Conservation (phyloP, 768 basidiomycete species). For the Leccinum boreale region DNA sequence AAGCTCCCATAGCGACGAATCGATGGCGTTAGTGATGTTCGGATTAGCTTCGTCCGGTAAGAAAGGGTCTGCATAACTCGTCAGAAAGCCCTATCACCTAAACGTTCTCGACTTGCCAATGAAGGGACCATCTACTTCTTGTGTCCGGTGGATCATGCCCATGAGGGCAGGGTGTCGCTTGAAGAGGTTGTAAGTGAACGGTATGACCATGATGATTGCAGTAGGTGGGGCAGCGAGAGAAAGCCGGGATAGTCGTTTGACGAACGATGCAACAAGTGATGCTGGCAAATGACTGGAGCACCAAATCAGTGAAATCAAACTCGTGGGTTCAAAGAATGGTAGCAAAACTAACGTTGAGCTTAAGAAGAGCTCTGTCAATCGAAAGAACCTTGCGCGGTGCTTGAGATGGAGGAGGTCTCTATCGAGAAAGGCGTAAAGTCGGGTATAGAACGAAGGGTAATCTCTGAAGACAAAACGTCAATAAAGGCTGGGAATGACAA, state of each 20-base stretch:
- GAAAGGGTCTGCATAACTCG: slow-evolving; percentile 61
- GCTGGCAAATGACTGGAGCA: slow-evolving; percentile 75
- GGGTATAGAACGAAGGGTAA: slow-evolving; percentile 92
- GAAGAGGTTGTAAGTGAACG: slow-evolving; percentile 92
- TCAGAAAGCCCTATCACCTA: slow-evolving; percentile 2
- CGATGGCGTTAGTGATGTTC: slow-evolving; percentile 70
- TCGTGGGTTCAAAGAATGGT: not conserved
- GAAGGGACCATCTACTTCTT: slow-evolving; percentile 32
- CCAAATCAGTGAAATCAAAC: slow-evolving; percentile 1
- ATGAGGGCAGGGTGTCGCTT: slow-evolving; percentile 90
- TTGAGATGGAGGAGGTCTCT: slow-evolving; percentile 86
- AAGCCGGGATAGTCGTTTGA: slow-evolving; percentile 85
- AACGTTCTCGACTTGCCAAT: slow-evolving; percentile 30
- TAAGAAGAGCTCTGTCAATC: slow-evolving; percentile 86
- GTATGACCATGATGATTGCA: slow-evolving; percentile 85
- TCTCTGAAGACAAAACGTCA: slow-evolving; percentile 52
- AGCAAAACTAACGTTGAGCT: slow-evolving; percentile 75
- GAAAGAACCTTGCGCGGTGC: slow-evolving; percentile 92
- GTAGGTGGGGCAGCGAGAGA: slow-evolving; percentile 85
- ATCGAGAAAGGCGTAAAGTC: slow-evolving; percentile 87
- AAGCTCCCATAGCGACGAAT: slow-evolving; percentile 93
- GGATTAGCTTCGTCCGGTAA: slow-evolving; percentile 65
- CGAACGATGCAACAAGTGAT: slow-evolving; percentile 88
- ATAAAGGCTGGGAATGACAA: not conserved
- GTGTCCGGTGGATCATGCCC: slow-evolving; percentile 82